These are phyloP conservation scores for Chenopodium berlandieri DNA, from an alignment of 148 eudicot species.

Conservation along the genomic window DNA sequence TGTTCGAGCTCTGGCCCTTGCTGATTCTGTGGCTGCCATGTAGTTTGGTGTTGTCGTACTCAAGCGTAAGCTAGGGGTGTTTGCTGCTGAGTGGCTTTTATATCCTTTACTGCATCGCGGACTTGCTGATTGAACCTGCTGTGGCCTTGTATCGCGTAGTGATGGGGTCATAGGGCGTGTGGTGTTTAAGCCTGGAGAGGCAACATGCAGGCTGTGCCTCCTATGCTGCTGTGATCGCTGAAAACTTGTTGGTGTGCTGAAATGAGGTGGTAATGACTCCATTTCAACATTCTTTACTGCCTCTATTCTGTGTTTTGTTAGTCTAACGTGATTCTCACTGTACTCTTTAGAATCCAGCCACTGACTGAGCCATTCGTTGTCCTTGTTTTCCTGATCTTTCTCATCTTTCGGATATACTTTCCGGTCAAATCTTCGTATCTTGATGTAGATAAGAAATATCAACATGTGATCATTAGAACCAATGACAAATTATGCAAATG, in stretches of 20 bases:
- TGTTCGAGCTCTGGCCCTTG: slow-evolving; percentile 56
- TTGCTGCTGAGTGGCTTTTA: slow-evolving; percentile 54
- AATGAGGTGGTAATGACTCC: slow-evolving; percentile 39
- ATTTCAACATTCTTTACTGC: slow-evolving; percentile 45
- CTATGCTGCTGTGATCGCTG: slow-evolving; percentile 25
- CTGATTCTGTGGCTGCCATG: slow-evolving; percentile 89
- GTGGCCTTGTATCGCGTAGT: slow-evolving; percentile 35
- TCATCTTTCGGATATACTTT: slow-evolving; percentile 26
- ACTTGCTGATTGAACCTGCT: slow-evolving; percentile 58
- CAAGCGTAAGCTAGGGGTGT: slow-evolving; percentile 55
- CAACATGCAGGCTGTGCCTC: slow-evolving; percentile 23
- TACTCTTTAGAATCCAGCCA: slow-evolving; percentile 57
- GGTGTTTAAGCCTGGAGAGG: slow-evolving; percentile 30
- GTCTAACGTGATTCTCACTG: slow-evolving; percentile 40
- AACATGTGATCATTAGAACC: neutral
- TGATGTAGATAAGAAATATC: slow-evolving; percentile 3
- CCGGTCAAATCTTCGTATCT: slow-evolving; percentile 28
- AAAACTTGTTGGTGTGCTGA: slow-evolving; percentile 15
- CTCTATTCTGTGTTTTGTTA: slow-evolving; percentile 46
- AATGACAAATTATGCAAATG: neutral
- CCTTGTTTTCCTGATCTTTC: slow-evolving; percentile 32
- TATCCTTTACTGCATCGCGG: slow-evolving; percentile 45
- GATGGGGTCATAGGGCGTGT: slow-evolving; percentile 43
- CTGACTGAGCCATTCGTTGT: slow-evolving; percentile 48
- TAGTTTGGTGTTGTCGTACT: slow-evolving; percentile 46